Base-by-base conservation (phyloP, 345 rosid genomes). In the Limnanthes douglasii region DNA sequence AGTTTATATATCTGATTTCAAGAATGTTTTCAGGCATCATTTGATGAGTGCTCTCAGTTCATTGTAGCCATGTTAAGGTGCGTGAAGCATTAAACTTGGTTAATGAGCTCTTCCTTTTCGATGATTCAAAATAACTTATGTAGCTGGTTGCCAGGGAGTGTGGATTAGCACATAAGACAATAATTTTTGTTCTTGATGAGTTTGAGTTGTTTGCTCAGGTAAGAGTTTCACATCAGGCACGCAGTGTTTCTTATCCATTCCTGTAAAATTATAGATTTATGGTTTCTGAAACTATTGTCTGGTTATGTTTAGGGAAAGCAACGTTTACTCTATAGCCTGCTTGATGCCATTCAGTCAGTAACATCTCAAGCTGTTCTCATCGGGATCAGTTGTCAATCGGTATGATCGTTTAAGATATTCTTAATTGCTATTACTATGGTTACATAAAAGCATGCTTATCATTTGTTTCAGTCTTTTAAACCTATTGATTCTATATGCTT, bases 181-280 rank as follows among this genome's bases (percentile, higher is more conserved):
- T 84, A 19, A 66, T 74, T 43, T 90, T 90, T 59, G 70, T 64
- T 49, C 81, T 90, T 51, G 75, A 79, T 53, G 95, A 90, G 54
- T 90, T 90, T 59, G 95, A 90, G 58, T 65, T 62, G 59, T 88
- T 88, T 64, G 81, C 86, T 43, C 97, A 79, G 95, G 97, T 74
- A 68, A 69, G 52, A 53, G 19, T 31, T 36, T n/a, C n/a, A n/a
- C n/a, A n/a, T n/a, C n/a, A n/a, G n/a, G n/a, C n/a, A n/a, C n/a
- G n/a, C n/a, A n/a, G n/a, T n/a, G n/a, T n/a, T n/a, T n/a, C n/a
- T n/a, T n/a, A n/a, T n/a, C n/a, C n/a, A n/a, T n/a, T n/a, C n/a
- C n/a, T n/a, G n/a, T n/a, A n/a, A n/a, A n/a, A n/a, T n/a, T n/a
- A n/a, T n/a, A n/a, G n/a, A n/a, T n/a, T n/a, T n/a, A n/a, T n/a